These are phyloP conservation scores for Phytomonas francai DNA, from an alignment of 208 protist species.

Conservation along the genomic window DNA sequence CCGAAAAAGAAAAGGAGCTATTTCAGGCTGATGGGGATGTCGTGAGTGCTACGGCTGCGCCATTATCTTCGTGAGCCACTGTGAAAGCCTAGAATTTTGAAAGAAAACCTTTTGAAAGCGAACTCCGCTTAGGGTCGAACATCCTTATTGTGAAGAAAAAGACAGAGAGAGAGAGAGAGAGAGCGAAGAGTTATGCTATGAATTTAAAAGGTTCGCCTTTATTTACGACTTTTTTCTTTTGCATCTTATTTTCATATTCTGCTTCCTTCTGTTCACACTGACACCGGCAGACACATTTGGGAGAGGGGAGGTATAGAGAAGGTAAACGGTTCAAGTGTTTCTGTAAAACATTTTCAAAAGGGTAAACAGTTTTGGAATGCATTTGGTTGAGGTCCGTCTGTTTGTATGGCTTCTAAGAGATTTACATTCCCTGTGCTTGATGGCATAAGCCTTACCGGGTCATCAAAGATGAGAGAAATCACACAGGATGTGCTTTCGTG, in stretches of 20 bases:
- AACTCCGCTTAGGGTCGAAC: not conserved
- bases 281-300: not conserved
- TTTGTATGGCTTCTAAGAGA: not conserved
- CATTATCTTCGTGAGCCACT: not conserved
- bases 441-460: not conserved
- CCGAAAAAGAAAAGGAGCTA: constrained; percentile 32
- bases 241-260: not conserved
- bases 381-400: not conserved
- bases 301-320: not conserved
- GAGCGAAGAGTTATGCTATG: not conserved
- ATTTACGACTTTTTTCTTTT: not conserved
- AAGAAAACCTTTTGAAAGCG: not conserved
- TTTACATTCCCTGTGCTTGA: constrained; percentile 1
- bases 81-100: not conserved
- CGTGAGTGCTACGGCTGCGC: not conserved
- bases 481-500: not conserved
- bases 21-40: not conserved
- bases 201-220: not conserved
- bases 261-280: not conserved
- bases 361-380: not conserved
- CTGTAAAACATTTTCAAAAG: constrained; percentile 6
- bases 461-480: not conserved
- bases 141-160: not conserved
- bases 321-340: not conserved
- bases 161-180: constrained; percentile 7